Base-by-base conservation (phyloP, 768 basidiomycete species). In the Auriscalpium orientale region DNA sequence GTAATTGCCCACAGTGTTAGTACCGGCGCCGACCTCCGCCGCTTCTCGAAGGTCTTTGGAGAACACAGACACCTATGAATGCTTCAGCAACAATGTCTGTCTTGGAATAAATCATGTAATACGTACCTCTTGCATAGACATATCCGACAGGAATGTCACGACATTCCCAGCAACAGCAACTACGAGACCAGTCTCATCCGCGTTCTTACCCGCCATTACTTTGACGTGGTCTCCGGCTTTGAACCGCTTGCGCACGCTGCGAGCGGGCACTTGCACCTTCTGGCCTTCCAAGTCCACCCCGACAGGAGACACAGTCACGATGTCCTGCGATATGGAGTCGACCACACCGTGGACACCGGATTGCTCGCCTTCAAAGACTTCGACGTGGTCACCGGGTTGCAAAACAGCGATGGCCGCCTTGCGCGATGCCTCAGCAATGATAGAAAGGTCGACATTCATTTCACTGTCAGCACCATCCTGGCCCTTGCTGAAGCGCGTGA, bases 181-280 rank as follows among this genome's bases (percentile, higher is more conserved):
- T 38, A 99, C 95, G 64, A 98, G 78, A 74, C 97, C 97, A 3
- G 94, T 95, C 70, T 97, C 95, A 65, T 97, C 91, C 8, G 84
- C 82, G 66, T 98, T 97, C 70, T 93, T 86, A 21, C 97, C 97
- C 15, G 85, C 79, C 85, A 98, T 93, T 56, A 98, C 95, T 73
- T 98, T 98, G 71, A 99, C 93, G 65, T 99, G 97, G 71, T 98
- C 95, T 66, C 97, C 97, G 54, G 93, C 81, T 68, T 92, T 94
- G 78, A 99, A 98, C 46, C 87, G 79, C 73, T 99, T 99, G 64
- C 95, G 78, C 3, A 98, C 94, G 67, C 89, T 89, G 54, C 89
- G 78, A 1, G 91, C 90, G 10, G 89, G 87, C 8, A 95, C 79
- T 56, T 94, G 91, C 54, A 95, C 80, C 67, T 87, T 85, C 67